Evolutionary conservation across 805 yeast genomes (phyloP).

Genomic region (Dipodascus albidus): DNA sequence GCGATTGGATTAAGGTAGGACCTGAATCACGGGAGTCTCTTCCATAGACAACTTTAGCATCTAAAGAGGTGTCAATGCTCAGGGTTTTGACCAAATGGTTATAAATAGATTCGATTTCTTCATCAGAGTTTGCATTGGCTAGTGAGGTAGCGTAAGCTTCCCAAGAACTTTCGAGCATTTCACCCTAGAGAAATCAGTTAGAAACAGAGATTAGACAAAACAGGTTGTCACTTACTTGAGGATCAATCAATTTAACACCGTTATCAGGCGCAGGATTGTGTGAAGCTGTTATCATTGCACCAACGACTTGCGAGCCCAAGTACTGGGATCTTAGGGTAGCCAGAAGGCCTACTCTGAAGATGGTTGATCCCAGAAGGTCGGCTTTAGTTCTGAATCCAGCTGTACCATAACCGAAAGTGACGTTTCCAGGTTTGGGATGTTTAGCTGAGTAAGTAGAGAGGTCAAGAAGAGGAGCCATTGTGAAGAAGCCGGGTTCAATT

Average conservation of each 20-base stretch:
- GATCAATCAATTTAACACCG: conserved; percentile 91
- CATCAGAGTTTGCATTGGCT: conserved; percentile 53
- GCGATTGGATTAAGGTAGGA: conserved; percentile 45
- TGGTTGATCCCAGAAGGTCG: conserved; percentile 59
- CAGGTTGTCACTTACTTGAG: conserved; percentile 30
- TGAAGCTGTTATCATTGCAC: conserved; percentile 95
- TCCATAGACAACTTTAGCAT: conserved; percentile 52
- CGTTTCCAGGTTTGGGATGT: conserved; percentile 37
- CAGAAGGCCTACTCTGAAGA: conserved; percentile 70
- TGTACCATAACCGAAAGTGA: conserved; percentile 70
- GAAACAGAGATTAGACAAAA: conserved; percentile 6
- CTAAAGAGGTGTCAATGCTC: conserved; percentile 34
- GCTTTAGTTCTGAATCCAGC: conserved; percentile 90
- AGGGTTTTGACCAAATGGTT: conserved; percentile 29
- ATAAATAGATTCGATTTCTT: conserved; percentile 33
- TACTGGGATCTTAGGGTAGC: conserved; percentile 76
- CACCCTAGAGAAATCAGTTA: conserved; percentile 37
- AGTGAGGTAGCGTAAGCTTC: conserved; percentile 67
- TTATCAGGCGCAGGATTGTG: conserved; percentile 90
- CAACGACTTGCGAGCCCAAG: conserved; percentile 58
- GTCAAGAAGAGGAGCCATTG: not conserved
- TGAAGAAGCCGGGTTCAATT: too few species aligned
- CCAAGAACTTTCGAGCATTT: conserved; percentile 79
- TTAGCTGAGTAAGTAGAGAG: conserved; percentile 11
- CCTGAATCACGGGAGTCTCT: conserved; percentile 87